Percentiles rank a stretch among this genome's conserved stretches.
phyloP scores from a whole-genome alignment of 1,284 basidiomycete genomes.

The Trametes hirsuta region DNA sequence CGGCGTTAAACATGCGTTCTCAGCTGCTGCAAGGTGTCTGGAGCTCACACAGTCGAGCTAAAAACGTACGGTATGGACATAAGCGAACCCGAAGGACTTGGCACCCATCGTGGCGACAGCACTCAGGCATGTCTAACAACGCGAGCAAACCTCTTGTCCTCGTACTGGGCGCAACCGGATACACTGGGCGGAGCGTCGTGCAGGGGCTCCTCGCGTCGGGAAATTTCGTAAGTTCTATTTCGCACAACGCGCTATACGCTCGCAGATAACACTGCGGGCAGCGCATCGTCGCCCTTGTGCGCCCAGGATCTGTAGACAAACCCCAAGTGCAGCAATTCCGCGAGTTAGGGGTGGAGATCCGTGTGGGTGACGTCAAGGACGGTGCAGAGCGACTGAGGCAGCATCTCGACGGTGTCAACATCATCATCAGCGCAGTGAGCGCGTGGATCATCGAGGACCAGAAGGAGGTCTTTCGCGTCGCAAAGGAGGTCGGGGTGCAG shows the following conservation, averaged over 20 bases:
- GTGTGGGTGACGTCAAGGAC: conserved; percentile 18
- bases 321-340: conserved; percentile 8
- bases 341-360: conserved; percentile 21
- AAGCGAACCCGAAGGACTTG: too few relatives aligned
- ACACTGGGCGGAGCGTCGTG: conserved; percentile 23
- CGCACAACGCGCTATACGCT: background rate
- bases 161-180: conserved; percentile 27
- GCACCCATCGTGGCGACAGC: too few relatives aligned
- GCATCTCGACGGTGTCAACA: conserved; percentile 16
- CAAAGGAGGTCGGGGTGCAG: conserved; percentile 22
- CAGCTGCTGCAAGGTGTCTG: too few relatives aligned
- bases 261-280: background rate
- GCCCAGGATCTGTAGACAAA: conserved; percentile 14
- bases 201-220: conserved; percentile 19
- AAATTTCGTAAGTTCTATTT: conserved; percentile 18
- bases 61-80: too few relatives aligned
- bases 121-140: too few relatives aligned
- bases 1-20: too few relatives aligned
- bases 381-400: conserved; percentile 11
- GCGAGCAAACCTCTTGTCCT: conserved; percentile 19
- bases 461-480: conserved; percentile 22
- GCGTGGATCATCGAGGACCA: conserved; percentile 14
- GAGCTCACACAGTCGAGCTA: too few relatives aligned
- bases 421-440: conserved; percentile 19
- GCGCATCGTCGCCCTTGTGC: conserved; percentile 16